Conservation (phyloP, 192 early-diverging fungal species). For the Backusella westeae region DNA sequence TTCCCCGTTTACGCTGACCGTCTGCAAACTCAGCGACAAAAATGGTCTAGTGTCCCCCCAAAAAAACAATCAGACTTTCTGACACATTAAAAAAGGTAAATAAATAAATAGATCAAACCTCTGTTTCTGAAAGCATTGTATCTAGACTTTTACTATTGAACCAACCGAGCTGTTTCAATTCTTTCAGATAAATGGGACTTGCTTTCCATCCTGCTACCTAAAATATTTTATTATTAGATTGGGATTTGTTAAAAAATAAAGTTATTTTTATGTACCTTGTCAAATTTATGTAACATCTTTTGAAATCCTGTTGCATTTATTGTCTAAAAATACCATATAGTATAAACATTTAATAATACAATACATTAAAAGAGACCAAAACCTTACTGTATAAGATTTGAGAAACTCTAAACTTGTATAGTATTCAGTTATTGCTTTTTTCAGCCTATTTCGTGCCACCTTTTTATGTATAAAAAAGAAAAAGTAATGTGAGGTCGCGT, state of each 20-base stretch:
- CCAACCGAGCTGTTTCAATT: conserved; percentile 56
- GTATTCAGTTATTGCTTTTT: conserved; percentile 68
- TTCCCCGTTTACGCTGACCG: conserved; percentile 61
- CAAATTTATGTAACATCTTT: conserved; percentile 77
- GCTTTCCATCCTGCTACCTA: conserved; percentile 48
- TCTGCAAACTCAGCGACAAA: conserved; percentile 64
- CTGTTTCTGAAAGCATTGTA: conserved; percentile 57
- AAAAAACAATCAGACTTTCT: neutral
- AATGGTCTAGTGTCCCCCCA: conserved; percentile 33
- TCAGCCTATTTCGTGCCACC: conserved; percentile 53
- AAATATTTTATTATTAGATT: neutral
- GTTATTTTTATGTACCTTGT: conserved; percentile 45
- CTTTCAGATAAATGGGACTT: conserved; percentile 41
- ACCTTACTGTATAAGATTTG: conserved; percentile 59
- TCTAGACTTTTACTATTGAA: conserved; percentile 53
- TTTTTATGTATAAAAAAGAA: neutral
- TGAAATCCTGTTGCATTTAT: conserved; percentile 62
- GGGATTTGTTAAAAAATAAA: neutral
- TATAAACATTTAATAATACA: neutral
- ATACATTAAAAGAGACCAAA: neutral
- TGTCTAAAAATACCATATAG: neutral
- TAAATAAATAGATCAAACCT: conserved; percentile 34
- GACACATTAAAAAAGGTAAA: neutral
- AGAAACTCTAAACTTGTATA: conserved; percentile 71
- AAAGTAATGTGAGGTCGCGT: conserved; percentile 4